Conservation (phyloP, 495 filamentous ascomycete species). For the Penicillium longicatenatum region DNA sequence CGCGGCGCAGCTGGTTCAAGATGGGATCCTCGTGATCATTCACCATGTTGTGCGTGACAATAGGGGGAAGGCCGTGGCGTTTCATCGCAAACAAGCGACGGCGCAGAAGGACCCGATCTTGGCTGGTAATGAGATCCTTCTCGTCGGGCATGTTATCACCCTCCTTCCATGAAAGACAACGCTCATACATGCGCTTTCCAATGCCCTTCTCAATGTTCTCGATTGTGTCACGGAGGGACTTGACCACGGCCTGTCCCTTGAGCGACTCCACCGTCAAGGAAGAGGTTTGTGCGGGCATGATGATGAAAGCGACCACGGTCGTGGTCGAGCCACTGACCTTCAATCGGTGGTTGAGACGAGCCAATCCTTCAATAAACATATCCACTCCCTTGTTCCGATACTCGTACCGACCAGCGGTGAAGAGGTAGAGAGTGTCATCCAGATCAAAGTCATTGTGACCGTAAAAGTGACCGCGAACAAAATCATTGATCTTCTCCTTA, state of each 20-base stretch:
- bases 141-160: slow-evolving; percentile 90
- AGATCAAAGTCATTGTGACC: slow-evolving; percentile 96
- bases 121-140: slow-evolving; percentile 87
- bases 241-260: slow-evolving; percentile 96
- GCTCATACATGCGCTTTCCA: slow-evolving; percentile 91
- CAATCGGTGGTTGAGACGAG: slow-evolving; percentile 89
- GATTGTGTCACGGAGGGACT: slow-evolving; percentile 90
- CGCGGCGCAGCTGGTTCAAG: slow-evolving; percentile 92
- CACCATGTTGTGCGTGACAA: slow-evolving; percentile 99
- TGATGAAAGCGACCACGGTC: slow-evolving; percentile 98
- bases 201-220: slow-evolving; percentile 87
- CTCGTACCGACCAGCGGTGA: slow-evolving; percentile 95
- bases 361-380: slow-evolving; percentile 98
- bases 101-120: slow-evolving; percentile 91
- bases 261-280: slow-evolving; percentile 94
- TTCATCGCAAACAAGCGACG: slow-evolving; percentile 96
- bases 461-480: slow-evolving; percentile 97
- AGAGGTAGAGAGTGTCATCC: slow-evolving; percentile 97
- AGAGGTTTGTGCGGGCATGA: slow-evolving; percentile 97
- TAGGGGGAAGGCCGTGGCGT: slow-evolving; percentile 81
- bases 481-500: slow-evolving; percentile 97
- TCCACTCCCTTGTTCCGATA: slow-evolving; percentile 98
- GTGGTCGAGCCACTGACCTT: slow-evolving; percentile 84
- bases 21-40: slow-evolving; percentile 94
- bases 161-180: slow-evolving; percentile 90